Evolutionary conservation across 495 filamentous ascomycete species (phyloP).

Genomic region (Hyphodiscus hymeniophilus): DNA sequence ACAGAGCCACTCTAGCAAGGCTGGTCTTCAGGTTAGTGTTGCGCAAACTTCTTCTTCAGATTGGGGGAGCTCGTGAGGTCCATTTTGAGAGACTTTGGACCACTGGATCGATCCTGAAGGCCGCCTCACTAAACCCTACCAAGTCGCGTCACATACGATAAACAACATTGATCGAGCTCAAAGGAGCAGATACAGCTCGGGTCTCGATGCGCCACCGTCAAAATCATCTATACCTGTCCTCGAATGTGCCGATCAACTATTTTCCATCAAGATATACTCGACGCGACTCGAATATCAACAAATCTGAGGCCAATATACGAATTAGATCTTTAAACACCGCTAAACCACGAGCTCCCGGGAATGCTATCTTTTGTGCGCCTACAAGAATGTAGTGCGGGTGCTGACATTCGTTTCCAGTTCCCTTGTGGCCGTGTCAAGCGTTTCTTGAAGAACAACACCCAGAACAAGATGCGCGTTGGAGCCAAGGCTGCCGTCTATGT

Average conservation of each 20-base stretch:
- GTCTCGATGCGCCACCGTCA: constrained; percentile 4
- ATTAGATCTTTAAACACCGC: neutral
- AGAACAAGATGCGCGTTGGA: constrained; percentile 99
- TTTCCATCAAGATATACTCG: constrained; percentile 1
- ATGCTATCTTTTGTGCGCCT: constrained; percentile 2
- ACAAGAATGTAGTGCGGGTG: constrained; percentile 1
- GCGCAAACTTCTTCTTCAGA: constrained; percentile 6
- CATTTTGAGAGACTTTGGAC: constrained; percentile 3
- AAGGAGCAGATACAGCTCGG: neutral
- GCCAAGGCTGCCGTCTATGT: constrained; percentile 99
- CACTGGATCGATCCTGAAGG: neutral
- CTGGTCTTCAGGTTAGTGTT: constrained; percentile 89
- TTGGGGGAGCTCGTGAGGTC: neutral
- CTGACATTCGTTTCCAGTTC: constrained; percentile 58
- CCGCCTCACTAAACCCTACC: constrained; percentile 13
- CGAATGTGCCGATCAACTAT: neutral
- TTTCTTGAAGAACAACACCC: constrained; percentile 98
- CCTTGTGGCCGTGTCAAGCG: constrained; percentile 99
- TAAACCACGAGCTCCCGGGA: too few relatives aligned
- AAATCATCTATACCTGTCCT: neutral
- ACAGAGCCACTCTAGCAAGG: constrained; percentile 96
- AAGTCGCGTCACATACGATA: constrained; percentile 16
- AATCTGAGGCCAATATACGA: neutral
- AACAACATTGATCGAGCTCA: neutral
- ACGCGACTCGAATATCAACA: constrained; percentile 19